Evolutionary conservation across 106 monocot species (phyloP).

Genomic region (Dendrobium catenatum): DNA sequence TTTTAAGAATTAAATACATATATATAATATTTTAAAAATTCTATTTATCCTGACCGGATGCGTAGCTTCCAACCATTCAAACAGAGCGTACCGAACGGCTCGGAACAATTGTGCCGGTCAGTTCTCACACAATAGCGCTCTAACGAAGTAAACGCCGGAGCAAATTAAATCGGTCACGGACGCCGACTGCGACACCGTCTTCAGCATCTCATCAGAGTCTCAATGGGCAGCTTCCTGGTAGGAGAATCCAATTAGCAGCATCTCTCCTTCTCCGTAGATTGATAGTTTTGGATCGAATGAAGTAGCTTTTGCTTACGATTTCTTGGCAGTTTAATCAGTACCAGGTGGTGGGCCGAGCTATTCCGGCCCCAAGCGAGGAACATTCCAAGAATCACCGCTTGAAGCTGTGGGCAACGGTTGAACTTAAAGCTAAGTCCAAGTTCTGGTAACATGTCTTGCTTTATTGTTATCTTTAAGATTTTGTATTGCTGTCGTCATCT

Average conservation of each 20-base stretch:
- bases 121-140: too few relatives aligned
- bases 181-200: background rate
- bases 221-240: slow-evolving; percentile 1
- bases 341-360: slow-evolving; percentile 76
- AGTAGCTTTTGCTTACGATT: slow-evolving; percentile 32
- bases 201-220: background rate
- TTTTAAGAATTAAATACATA: too few relatives aligned
- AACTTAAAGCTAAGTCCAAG: slow-evolving; percentile 82
- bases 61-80: too few relatives aligned
- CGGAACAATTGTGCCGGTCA: too few relatives aligned
- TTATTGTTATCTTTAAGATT: background rate
- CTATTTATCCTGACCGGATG: too few relatives aligned
- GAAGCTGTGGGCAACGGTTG: slow-evolving; percentile 89
- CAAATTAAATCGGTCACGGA: too few relatives aligned
- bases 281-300: too few relatives aligned
- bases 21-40: too few relatives aligned
- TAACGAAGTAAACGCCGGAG: too few relatives aligned
- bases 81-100: too few relatives aligned
- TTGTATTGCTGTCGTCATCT: background rate
- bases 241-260: background rate
- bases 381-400: slow-evolving; percentile 80
- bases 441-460: slow-evolving; percentile 41
- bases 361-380: slow-evolving; percentile 52
- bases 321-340: slow-evolving; percentile 52
- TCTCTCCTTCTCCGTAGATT: too few relatives aligned